Evolutionary conservation across 140 eudicot genomes (phyloP).

Genomic region (Stevia rebaudiana): DNA sequence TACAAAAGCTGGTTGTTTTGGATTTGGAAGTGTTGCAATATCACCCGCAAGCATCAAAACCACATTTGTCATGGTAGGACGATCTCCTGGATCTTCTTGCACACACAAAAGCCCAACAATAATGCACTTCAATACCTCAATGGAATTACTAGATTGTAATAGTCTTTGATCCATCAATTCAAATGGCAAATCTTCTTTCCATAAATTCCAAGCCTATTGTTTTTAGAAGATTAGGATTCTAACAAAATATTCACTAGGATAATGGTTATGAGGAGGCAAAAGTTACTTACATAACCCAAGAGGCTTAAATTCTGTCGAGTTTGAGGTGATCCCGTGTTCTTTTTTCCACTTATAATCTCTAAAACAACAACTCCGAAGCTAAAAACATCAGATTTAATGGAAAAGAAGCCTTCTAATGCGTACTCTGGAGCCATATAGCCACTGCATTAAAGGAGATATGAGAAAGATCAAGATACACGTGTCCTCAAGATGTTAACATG

Average conservation of each 20-base stretch:
- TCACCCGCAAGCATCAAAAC: slow-evolving; percentile 48
- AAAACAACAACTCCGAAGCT: slow-evolving; percentile 55
- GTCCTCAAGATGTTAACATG: background rate
- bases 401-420: slow-evolving; percentile 38
- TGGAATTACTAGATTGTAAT: slow-evolving; percentile 29
- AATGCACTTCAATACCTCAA: slow-evolving; percentile 48
- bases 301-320: slow-evolving; percentile 20
- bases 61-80: slow-evolving; percentile 54
- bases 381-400: slow-evolving; percentile 41
- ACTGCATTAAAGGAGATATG: slow-evolving; percentile 13
- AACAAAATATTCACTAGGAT: background rate
- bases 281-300: slow-evolving; percentile 35
- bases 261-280: background rate
- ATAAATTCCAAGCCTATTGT: slow-evolving; percentile 49
- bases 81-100: slow-evolving; percentile 59
- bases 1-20: slow-evolving; percentile 50
- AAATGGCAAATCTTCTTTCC: slow-evolving; percentile 41
- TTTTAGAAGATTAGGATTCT: background rate
- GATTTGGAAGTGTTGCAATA: slow-evolving; percentile 32
- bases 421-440: slow-evolving; percentile 57
- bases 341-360: slow-evolving; percentile 44
- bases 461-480: background rate
- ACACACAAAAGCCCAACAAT: slow-evolving; percentile 46
- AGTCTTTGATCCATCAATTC: slow-evolving; percentile 38
- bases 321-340: slow-evolving; percentile 15